These are phyloP conservation scores for Moniliophthora roreri DNA, from an alignment of 1,284 basidiomycete species.

Conservation along the genomic window DNA sequence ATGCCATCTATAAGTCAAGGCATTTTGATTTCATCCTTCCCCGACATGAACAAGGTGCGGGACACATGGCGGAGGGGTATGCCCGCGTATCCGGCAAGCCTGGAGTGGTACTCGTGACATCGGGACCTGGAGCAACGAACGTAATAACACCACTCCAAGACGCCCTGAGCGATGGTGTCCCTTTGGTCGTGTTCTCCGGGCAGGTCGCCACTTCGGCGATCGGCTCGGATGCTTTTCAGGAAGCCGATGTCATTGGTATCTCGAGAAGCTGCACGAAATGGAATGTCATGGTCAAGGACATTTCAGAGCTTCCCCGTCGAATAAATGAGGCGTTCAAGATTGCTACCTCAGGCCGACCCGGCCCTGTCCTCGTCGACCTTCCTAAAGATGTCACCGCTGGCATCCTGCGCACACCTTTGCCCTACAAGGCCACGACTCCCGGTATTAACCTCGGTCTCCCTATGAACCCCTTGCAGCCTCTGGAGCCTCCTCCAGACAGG, in stretches of 20 bases:
- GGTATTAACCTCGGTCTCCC: constrained; percentile 80
- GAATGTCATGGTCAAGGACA: constrained; percentile 99
- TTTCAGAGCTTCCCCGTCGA: constrained; percentile 89
- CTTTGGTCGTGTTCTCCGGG: constrained; percentile 94
- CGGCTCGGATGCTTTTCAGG: constrained; percentile 97
- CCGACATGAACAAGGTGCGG: constrained; percentile 96
- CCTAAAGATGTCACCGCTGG: constrained; percentile 98
- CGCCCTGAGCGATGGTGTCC: constrained; percentile 92
- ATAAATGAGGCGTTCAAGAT: constrained; percentile 99
- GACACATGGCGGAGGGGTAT: constrained; percentile 99
- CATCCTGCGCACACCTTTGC: constrained; percentile 84
- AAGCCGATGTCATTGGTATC: constrained; percentile 96
- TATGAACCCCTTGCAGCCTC: constrained; percentile 64
- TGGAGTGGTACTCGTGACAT: constrained; percentile 96
- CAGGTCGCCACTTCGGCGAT: constrained; percentile 99
- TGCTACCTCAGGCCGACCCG: constrained; percentile 93
- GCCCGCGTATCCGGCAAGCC: constrained; percentile 97
- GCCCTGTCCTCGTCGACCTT: constrained; percentile 95
- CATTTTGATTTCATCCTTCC: constrained; percentile 97
- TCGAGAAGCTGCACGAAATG: constrained; percentile 97
- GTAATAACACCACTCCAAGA: constrained; percentile 99
- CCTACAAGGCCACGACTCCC: constrained; percentile 87
- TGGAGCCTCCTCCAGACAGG: constrained; percentile 63
- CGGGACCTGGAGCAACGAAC: constrained; percentile 97
- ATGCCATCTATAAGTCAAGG: constrained; percentile 96